Percentiles rank a stretch among this genome's conserved stretches.
Evolutionary conservation across 305 asterid genomes (phyloP).

Genomic region (Fraxinus sp.): DNA sequence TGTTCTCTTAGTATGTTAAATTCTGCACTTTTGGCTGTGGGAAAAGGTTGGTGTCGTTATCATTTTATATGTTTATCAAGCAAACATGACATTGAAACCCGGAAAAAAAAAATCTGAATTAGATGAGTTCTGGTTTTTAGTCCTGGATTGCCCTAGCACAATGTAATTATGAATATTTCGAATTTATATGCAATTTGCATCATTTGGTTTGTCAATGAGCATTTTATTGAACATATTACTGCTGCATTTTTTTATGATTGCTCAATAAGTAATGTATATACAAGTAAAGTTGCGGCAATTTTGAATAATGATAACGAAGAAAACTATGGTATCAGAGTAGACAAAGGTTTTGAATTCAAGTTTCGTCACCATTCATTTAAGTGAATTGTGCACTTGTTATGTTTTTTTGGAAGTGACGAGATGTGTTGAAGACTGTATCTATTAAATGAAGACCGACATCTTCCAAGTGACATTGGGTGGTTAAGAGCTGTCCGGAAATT

Average conservation of each 20-base stretch:
- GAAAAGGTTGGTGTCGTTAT: neutral
- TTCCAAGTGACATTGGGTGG: too few species aligned
- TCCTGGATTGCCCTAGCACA: conserved; percentile 13
- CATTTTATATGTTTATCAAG: neutral
- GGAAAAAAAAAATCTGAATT: neutral
- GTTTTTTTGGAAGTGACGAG: neutral
- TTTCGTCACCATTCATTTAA: neutral
- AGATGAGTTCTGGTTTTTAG: conserved; percentile 8
- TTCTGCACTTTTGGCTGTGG: neutral
- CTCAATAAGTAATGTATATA: neutral
- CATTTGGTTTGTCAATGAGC: conserved; percentile 18
- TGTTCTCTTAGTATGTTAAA: neutral
- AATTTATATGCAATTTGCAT: neutral
- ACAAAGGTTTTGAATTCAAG: neutral
- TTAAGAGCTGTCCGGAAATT: too few species aligned
- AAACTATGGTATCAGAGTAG: neutral
- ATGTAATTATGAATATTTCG: conserved; percentile 10
- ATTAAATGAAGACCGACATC: too few species aligned
- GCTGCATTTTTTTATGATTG: neutral
- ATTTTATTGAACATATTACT: neutral
- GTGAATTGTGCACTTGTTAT: neutral
- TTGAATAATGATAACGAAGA: neutral
- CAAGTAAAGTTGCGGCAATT: neutral
- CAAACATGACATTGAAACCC: neutral
- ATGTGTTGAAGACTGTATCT: neutral